Percentiles rank a stretch among this genome's conserved stretches.
These are phyloP conservation scores for Backusella mclennaniae DNA, from an alignment of 192 early-diverging fungal species.

Conservation along the genomic window DNA sequence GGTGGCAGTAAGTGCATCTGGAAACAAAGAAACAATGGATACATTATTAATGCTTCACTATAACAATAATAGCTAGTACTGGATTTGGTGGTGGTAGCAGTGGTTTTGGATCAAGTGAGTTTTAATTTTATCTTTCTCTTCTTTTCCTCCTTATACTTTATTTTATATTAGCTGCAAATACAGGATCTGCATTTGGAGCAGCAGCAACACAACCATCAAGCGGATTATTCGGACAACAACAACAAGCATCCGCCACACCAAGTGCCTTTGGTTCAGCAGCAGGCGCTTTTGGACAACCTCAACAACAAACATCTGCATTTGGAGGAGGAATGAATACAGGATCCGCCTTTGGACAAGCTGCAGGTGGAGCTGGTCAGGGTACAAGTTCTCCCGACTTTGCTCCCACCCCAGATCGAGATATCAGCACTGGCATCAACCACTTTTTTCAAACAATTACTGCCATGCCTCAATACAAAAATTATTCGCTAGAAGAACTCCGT, in stretches of 20 bases:
- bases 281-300: conserved; percentile 20
- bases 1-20: neutral
- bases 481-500: conserved; percentile 89
- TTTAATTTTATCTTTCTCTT: neutral
- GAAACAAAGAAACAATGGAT: neutral
- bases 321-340: conserved; percentile 25
- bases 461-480: conserved; percentile 84
- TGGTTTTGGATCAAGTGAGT: conserved; percentile 15
- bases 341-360: conserved; percentile 42
- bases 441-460: conserved; percentile 72
- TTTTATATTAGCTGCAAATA: neutral
- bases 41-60: neutral
- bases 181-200: conserved; percentile 44
- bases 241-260: conserved; percentile 16
- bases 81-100: conserved; percentile 15
- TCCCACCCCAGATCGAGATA: conserved; percentile 48
- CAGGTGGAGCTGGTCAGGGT: conserved; percentile 38
- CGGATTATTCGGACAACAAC: conserved; percentile 35
- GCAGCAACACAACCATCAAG: conserved; percentile 11
- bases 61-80: neutral
- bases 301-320: conserved; percentile 39
- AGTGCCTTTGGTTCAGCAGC: conserved; percentile 45
- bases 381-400: conserved; percentile 56
- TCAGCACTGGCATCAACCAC: conserved; percentile 53
- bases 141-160: neutral